Conservation (phyloP, 2,329 filamentous ascomycete genomes). For the Neurospora crassa region DNA sequence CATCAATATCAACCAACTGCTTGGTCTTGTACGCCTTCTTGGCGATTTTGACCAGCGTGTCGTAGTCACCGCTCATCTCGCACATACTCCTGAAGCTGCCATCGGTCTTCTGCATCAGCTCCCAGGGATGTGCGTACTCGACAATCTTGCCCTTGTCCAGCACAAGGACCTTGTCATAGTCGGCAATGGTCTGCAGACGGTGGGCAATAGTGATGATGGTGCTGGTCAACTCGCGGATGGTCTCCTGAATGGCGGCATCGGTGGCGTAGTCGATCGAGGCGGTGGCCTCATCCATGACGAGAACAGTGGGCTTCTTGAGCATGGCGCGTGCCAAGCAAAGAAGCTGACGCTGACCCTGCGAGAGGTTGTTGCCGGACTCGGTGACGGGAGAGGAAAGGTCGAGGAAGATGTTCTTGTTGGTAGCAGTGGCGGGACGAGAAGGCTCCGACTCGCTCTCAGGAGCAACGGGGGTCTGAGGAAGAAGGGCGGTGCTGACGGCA, state of each 20-base stretch:
- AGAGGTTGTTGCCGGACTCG: constrained; percentile 89
- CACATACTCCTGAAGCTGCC: constrained; percentile 57
- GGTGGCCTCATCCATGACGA: constrained; percentile 99
- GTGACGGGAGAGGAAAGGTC: constrained; percentile 76
- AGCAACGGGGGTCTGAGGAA: constrained; percentile 11
- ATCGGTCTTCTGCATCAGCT: constrained; percentile 61
- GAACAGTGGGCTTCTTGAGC: constrained; percentile 79
- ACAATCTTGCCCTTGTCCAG: constrained; percentile 80
- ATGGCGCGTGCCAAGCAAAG: constrained; percentile 88
- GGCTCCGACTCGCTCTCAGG: constrained; percentile 10
- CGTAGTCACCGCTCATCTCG: constrained; percentile 52
- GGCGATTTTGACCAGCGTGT: constrained; percentile 40
- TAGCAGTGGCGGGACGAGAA: constrained; percentile 32
- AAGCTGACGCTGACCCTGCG: constrained; percentile 90
- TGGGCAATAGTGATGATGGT: constrained; percentile 97
- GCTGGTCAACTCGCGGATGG: constrained; percentile 83
- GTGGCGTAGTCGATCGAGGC: constrained; percentile 96
- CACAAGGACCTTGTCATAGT: constrained; percentile 96
- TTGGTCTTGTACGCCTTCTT: constrained; percentile 40
- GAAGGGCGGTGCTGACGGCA: constrained; percentile 16
- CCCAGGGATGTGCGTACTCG: constrained; percentile 85
- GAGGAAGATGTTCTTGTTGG: constrained; percentile 92
- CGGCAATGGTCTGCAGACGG: constrained; percentile 89
- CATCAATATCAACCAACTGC: constrained; percentile 29
- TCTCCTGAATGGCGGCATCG: constrained; percentile 91